Evolutionary conservation across 2,329 filamentous ascomycete species (phyloP), one percentile per base, ranked within the genome.

Genomic region (Fusarium buharicum): DNA sequence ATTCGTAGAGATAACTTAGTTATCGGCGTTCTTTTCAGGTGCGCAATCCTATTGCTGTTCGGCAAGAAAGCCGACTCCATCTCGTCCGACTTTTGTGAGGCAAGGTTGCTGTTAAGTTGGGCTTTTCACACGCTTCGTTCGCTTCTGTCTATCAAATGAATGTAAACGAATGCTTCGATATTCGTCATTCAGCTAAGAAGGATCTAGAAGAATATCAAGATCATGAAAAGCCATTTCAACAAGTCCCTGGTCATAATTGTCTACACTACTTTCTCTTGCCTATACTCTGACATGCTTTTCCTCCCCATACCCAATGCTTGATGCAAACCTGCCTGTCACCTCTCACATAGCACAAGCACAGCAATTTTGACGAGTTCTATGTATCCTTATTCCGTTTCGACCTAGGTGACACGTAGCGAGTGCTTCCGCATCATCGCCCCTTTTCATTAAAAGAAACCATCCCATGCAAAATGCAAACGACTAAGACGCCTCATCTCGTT

Each of bases 361-460:
- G 48, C 55, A 59, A 59, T 55, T 54, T 59, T 69, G 64, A 62
- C 59, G 67, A 66, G 62, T 70, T 71, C 70, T 70, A 70, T 72
- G 67, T 69, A 70, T 69, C 66, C 64, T 67, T 60, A 68, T 71
- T 70, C 71, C 69, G 63, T 66, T 72, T 72, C 71, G 62, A 64
- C 70, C 69, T 73, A 71, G 63, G 61, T 70, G 71, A 73, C 64
- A 69, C 69, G 71, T 70, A 68, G 66, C 67, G 71, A 72, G 68
- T 69, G 70, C 71, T 71, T 68, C 70, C 64, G 70, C 70, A 72
- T 72, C 70, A 65, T 73, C 71, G 71, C 66, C 66, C 67, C 66
- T 67, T 71, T 71, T 71, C 69, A 70, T 71, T 71, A 73, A 72
- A 73, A 73, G 69, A 69, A 69, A 71, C 71, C 68, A 71, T 73